Conservation (phyloP, 2,329 filamentous ascomycete species). For the Colletotrichum somersetense region DNA sequence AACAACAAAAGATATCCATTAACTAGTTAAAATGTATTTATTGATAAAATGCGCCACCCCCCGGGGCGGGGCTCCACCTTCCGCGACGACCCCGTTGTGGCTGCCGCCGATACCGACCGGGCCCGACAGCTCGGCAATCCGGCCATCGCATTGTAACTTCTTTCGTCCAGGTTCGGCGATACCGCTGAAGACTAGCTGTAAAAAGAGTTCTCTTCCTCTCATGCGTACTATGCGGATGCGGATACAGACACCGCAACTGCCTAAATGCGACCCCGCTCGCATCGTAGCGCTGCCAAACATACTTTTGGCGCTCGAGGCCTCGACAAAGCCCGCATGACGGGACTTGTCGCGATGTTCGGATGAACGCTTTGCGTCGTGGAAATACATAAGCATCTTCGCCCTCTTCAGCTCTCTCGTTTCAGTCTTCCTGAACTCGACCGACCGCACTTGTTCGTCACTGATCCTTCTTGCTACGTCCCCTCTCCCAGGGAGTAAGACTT, state of each 20-base stretch:
- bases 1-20: no score
- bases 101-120: background rate
- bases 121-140: no score
- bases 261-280: slow-evolving; percentile 23
- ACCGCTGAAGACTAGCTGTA: background rate
- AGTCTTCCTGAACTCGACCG: background rate
- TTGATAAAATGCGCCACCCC: background rate
- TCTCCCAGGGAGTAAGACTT: no score
- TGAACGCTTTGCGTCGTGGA: slow-evolving; percentile 4
- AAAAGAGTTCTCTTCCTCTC: background rate
- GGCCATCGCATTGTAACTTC: background rate
- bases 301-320: slow-evolving; percentile 20
- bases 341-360: slow-evolving; percentile 11
- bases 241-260: background rate
- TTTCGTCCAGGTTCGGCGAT: background rate
- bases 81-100: background rate
- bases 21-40: no score
- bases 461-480: no score
- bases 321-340: slow-evolving; percentile 21
- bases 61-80: background rate
- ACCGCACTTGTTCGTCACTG: background rate
- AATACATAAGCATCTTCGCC: slow-evolving; percentile 19
- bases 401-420: background rate
- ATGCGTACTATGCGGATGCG: background rate
- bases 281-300: slow-evolving; percentile 27